Evolutionary conservation across 345 rosid species (phyloP).

Genomic region (Euphorbia peplus): DNA sequence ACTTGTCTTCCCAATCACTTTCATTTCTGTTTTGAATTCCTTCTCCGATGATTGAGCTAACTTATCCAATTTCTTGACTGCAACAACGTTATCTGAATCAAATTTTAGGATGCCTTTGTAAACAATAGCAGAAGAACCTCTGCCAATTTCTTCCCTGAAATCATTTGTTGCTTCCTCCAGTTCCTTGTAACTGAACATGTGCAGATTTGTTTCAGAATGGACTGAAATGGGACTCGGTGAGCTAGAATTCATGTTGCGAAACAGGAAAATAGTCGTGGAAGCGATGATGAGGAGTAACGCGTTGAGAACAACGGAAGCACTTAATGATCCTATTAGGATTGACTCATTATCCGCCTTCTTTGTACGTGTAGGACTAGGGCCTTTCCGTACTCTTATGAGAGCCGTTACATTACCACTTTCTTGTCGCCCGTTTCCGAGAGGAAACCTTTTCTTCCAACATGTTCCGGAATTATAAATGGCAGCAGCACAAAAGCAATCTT

Average conservation of each 20-base stretch:
- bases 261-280: background rate
- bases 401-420: background rate
- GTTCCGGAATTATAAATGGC: background rate
- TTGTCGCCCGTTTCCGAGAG: background rate
- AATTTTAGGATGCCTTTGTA: constrained; percentile 26
- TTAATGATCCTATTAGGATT: background rate
- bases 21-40: constrained; percentile 32
- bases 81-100: constrained; percentile 15
- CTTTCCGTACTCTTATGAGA: constrained; percentile 11
- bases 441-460: constrained; percentile 18
- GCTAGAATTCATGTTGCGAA: background rate
- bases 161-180: constrained; percentile 24
- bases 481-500: constrained; percentile 36
- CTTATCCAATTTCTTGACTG: constrained; percentile 28
- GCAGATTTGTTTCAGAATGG: constrained; percentile 13
- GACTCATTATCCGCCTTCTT: background rate
- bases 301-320: constrained; percentile 1
- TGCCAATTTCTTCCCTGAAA: constrained; percentile 32
- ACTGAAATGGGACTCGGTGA: background rate
- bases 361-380: background rate
- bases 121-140: constrained; percentile 36
- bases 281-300: background rate
- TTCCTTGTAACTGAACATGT: constrained; percentile 19
- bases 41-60: constrained; percentile 21
- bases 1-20: constrained; percentile 22